Evolutionary conservation across 495 filamentous ascomycete species (phyloP), one percentile per base, ranked within the genome.

Genomic region (Neurospora terricola): DNA sequence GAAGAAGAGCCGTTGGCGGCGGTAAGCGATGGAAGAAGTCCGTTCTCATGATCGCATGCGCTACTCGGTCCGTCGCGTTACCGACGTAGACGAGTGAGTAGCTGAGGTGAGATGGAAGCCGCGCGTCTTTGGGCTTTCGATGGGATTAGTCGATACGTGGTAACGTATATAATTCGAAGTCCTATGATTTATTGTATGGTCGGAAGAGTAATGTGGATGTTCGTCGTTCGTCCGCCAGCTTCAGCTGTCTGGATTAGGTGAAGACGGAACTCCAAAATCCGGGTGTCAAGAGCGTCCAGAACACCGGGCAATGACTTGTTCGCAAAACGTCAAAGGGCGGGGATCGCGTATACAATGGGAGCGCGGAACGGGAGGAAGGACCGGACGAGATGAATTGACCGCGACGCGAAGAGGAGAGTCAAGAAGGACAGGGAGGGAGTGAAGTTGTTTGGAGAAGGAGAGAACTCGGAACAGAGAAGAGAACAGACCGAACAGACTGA

Each of bases 21-120:
- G 83, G 84, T 12, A 85, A 78, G 38, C 79, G 78, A 48, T 82
- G 73, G 73, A 86, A 83, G 59, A 82, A 70, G 73, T 82, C 79
- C 74, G 70, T 9, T 70, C 77, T 79, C 81, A 80, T 81, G 14
- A 69, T 76, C 27, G 54, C 27, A 66, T 66, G 54, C 54, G 54
- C 54, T 66, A 66, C 54, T 66, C 54, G 3, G 30, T 36, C 54
- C 54, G 54, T 34, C 54, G 54, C 27, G 27, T 66, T 66, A 66
- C 48, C 45, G 23, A 59, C 27, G 54, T 18, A 2, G 54, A 66
- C 54, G 54, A 66, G 54, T 18, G n/a, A n/a, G n/a, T n/a, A 30
- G 23, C 21, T 62, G 48, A 66, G 27, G 54, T 66, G 54, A 66
- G 27, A 36, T 18, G 54, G 54, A 34, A 66, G 54, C 54, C 54